Conservation (phyloP, 2,329 filamentous ascomycete species). For the Xylariaceae sp. region DNA sequence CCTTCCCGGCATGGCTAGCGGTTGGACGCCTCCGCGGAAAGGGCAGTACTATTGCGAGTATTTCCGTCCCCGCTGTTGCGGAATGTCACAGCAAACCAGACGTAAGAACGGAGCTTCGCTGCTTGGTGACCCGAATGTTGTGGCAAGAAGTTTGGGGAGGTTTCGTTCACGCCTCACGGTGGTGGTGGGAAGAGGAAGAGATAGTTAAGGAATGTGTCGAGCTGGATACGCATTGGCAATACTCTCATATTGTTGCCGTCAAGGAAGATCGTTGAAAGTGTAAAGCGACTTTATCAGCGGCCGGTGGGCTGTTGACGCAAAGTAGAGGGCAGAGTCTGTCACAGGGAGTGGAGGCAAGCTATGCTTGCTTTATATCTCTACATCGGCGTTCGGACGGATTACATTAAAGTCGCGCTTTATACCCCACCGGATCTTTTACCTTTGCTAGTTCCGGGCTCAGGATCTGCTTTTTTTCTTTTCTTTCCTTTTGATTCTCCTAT, state of each 20-base stretch:
- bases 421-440: slow-evolving; percentile 24
- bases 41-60: slow-evolving; percentile 54
- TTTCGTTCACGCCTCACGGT: slow-evolving; percentile 54
- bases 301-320: neutral
- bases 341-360: neutral
- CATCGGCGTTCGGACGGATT: slow-evolving; percentile 22
- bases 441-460: slow-evolving; percentile 22
- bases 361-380: slow-evolving; percentile 5
- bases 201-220: slow-evolving; percentile 62
- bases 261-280: slow-evolving; percentile 46
- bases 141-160: slow-evolving; percentile 67
- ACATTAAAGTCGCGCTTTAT: slow-evolving; percentile 22
- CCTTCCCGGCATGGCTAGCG: slow-evolving; percentile 64
- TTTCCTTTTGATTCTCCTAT: neutral
- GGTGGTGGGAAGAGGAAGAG: slow-evolving; percentile 67
- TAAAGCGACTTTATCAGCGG: neutral
- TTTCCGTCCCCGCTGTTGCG: slow-evolving; percentile 56
- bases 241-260: slow-evolving; percentile 61
- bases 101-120: slow-evolving; percentile 56
- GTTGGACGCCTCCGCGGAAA: slow-evolving; percentile 58
- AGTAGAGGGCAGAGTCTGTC: neutral
- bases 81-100: slow-evolving; percentile 27
- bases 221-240: slow-evolving; percentile 64
- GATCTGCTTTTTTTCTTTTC: slow-evolving; percentile 25
- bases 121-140: slow-evolving; percentile 59